Base-by-base conservation (phyloP, 116 monocot species). In the Trichopus zeylanicus region DNA sequence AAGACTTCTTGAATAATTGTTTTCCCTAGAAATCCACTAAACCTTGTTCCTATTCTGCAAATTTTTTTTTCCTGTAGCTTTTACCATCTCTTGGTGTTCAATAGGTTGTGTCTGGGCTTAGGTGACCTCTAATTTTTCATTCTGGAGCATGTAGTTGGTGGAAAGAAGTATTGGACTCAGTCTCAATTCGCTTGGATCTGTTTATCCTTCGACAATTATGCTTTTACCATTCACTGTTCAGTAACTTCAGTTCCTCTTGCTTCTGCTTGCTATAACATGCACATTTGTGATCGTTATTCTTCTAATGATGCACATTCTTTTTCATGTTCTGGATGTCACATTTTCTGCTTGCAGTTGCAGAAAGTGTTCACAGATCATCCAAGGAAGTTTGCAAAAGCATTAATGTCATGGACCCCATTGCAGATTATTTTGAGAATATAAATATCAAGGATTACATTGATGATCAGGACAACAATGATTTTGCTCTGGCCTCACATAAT, bases 391-490 rank as follows among this genome's bases (percentile, higher is more conserved):
- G n/a, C n/a, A n/a, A 9, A 42, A 42, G 3, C 4, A 3, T 42
- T 42, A n/a, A 15, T 42, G 3, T n/a, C 3, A 2, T 42, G 13
- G 8, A 16, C 42, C 13, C 42, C 42, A 49, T 5, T 49, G 22
- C 23, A 49, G 49, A 22, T 22, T n/a, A 24, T 21, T 49, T 49
- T 49, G 62, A 63, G 62, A 32, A 63, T 31, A 16, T 63, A 31
- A 63, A 51, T 18, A 15, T 49, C 8, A 48, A 63, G 3, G 62
- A 49, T 48, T 51, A 3, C n/a, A 6, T 16, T 5, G 51, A 49
- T 51, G 31, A 31, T 63, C 13, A 18, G 10, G 62, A 31, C 23
- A 32, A 51, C 5, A 3, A 63, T 51, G 49, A 49, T 23, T 7
- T 63, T 31, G 46, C 13, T 4, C 51, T 63, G 9, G 24, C 24